Base-by-base conservation (phyloP, 2,329 filamentous ascomycete species). In the Ophiocordyceps sinensis region DNA sequence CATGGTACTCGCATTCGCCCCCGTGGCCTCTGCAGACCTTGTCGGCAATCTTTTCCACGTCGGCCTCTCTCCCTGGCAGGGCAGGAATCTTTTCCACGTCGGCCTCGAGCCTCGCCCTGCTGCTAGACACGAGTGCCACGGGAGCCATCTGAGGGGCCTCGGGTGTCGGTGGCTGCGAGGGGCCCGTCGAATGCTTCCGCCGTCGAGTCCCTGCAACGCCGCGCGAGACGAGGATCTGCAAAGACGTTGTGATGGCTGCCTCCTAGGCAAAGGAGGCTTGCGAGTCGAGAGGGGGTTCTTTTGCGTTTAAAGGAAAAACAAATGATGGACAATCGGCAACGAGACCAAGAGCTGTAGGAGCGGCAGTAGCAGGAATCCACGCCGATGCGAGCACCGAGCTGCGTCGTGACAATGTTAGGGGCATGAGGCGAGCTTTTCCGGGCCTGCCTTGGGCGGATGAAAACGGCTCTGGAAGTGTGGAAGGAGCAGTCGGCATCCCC, bases 191-290 rank as follows among this genome's bases (percentile, higher is more conserved):
- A 35, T 32, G 11, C 28, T 40, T 47, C 10, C 42, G 40, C 28
- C 44, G 45, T 35, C 47, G 48, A 37, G 47, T 37, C 21, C 43
- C 44, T 30, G 49, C 50, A 35, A 52, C 50, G 41, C 53, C 51
- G 41, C 51, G 45, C 36, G 48, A 57, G 40, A 56, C 45, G 17
- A 53, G 43, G 29, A 54, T 54, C 49, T 55, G 49, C 9, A 44
- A 57, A 37, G 51, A 52, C 50, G 55, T 55, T 19, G 43, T 52
- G 47, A 14, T 39, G 42, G 29, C 31, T 42, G 37, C 47, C 44
- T 31, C 34, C 46, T 42, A n/a, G 30, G 23, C 32, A 17, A 19
- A 30, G 8, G 14, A 28, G 36, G 34, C 36, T 35, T 19, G 11
- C n/a, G 32, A n/a, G 10, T 26, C 9, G 23, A 26, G 23, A 7